Evolutionary conservation across 306 rosid genomes (phyloP).

Genomic region (Inga laurina): DNA sequence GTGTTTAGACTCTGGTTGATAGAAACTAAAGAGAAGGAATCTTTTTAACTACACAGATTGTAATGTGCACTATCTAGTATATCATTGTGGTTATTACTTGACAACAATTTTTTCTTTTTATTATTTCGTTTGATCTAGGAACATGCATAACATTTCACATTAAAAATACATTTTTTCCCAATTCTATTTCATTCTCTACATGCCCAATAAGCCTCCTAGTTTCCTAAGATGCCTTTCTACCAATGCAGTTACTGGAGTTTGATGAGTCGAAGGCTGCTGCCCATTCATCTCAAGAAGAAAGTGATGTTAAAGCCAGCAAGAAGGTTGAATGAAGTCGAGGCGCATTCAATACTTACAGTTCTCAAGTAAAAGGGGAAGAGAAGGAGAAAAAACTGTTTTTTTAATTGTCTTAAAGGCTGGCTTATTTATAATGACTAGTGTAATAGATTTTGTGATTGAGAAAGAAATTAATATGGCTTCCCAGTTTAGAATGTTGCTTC

Average conservation of each 20-base stretch:
- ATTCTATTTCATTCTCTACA: background rate
- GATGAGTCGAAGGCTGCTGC: slow-evolving; percentile 73
- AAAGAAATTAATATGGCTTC: slow-evolving; percentile 34
- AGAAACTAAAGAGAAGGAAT: background rate
- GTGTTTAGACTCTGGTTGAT: background rate
- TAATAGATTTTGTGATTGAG: slow-evolving; percentile 51
- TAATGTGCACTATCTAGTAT: background rate
- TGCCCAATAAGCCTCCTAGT: background rate
- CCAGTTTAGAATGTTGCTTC: slow-evolving; percentile 19
- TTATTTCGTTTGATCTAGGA: background rate
- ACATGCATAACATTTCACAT: background rate
- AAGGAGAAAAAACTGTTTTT: slow-evolving; percentile 10
- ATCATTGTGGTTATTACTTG: background rate
- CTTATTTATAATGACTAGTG: slow-evolving; percentile 46
- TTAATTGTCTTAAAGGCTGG: slow-evolving; percentile 46
- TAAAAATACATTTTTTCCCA: background rate
- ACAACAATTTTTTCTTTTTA: too few species aligned
- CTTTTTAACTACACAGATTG: background rate
- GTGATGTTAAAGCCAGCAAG: slow-evolving; percentile 57
- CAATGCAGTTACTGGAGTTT: slow-evolving; percentile 77
- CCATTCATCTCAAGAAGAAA: slow-evolving; percentile 51
- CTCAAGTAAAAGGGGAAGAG: background rate
- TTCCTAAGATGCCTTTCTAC: slow-evolving; percentile 10
- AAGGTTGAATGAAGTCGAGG: slow-evolving; percentile 60
- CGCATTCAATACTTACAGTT: slow-evolving; percentile 18